Evolutionary conservation across 192 early-diverging fungal species (phyloP).

Genomic region (Gorgonomyces haynaldii): DNA sequence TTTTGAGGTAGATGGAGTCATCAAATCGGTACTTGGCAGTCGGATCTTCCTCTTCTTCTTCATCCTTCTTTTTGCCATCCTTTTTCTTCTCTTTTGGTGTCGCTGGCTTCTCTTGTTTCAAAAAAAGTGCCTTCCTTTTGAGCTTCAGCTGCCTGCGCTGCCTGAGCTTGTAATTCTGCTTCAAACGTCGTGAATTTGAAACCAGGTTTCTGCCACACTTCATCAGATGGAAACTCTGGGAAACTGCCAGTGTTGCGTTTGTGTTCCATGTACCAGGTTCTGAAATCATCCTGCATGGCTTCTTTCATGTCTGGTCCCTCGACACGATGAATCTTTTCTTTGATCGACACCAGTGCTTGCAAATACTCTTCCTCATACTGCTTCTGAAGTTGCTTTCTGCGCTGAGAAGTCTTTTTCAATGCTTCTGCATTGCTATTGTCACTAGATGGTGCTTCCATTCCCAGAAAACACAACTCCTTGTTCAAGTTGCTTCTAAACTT

Average conservation of each 20-base stretch:
- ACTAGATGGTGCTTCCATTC: conserved; percentile 27
- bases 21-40: conserved; percentile 31
- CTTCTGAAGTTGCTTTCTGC: conserved; percentile 41
- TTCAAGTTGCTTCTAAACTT: conserved; percentile 19
- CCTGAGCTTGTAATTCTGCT: conserved; percentile 9
- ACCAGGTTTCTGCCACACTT: conserved; percentile 34
- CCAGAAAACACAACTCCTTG: conserved; percentile 42
- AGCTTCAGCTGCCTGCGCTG: conserved; percentile 5
- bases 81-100: conserved; percentile 13
- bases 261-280: conserved; percentile 57
- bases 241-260: conserved; percentile 44
- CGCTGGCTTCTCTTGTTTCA: conserved; percentile 15
- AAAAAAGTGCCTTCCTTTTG: neutral
- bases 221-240: conserved; percentile 47
- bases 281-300: conserved; percentile 45
- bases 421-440: conserved; percentile 22
- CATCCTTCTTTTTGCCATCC: conserved; percentile 18
- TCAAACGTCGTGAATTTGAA: conserved; percentile 38
- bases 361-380: conserved; percentile 54
- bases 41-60: conserved; percentile 34
- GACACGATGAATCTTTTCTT: conserved; percentile 51
- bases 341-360: conserved; percentile 42
- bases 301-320: conserved; percentile 57
- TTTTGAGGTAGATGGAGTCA: conserved; percentile 29
- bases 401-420: conserved; percentile 30